Evolutionary conservation across 2,329 filamentous ascomycete species (phyloP).

Genomic region (Microsporum audouinii): DNA sequence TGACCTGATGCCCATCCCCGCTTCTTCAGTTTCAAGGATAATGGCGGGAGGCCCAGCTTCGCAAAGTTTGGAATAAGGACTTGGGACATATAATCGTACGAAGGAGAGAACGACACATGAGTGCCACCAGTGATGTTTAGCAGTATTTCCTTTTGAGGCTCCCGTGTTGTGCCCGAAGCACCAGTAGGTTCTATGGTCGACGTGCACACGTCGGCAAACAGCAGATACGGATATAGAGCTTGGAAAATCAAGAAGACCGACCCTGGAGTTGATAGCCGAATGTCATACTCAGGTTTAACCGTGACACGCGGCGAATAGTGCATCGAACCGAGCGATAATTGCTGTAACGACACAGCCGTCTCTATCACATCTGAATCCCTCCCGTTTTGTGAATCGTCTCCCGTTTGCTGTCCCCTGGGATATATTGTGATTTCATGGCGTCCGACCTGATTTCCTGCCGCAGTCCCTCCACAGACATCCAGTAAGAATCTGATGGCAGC

Average conservation of each 20-base stretch:
- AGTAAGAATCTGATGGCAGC: slow-evolving; percentile 45
- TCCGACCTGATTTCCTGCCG: slow-evolving; percentile 27
- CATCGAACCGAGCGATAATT: not conserved
- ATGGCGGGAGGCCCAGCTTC: slow-evolving; percentile 39
- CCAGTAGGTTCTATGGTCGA: slow-evolving; percentile 4
- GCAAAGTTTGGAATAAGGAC: slow-evolving; percentile 45
- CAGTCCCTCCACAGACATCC: slow-evolving; percentile 36
- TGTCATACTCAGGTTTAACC: slow-evolving; percentile 27
- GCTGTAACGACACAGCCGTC: not conserved
- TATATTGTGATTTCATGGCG: slow-evolving; percentile 27
- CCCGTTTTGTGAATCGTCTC: not conserved
- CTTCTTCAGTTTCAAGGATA: slow-evolving; percentile 33
- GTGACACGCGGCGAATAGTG: slow-evolving; percentile 7
- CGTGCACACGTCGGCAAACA: slow-evolving; percentile 31
- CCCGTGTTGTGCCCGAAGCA: not conserved
- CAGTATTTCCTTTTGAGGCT: slow-evolving; percentile 17
- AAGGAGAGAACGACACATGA: slow-evolving; percentile 45
- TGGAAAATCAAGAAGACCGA: slow-evolving; percentile 47
- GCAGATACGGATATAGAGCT: slow-evolving; percentile 47
- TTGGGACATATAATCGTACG: slow-evolving; percentile 45
- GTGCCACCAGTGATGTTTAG: slow-evolving; percentile 47
- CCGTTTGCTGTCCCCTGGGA: slow-evolving; percentile 14
- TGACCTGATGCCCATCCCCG: slow-evolving; percentile 45
- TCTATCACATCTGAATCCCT: not conserved
- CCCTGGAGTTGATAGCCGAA: slow-evolving; percentile 40